Evolutionary conservation across 331 rosid species (phyloP).

Genomic region (Stylosanthes scabra): DNA sequence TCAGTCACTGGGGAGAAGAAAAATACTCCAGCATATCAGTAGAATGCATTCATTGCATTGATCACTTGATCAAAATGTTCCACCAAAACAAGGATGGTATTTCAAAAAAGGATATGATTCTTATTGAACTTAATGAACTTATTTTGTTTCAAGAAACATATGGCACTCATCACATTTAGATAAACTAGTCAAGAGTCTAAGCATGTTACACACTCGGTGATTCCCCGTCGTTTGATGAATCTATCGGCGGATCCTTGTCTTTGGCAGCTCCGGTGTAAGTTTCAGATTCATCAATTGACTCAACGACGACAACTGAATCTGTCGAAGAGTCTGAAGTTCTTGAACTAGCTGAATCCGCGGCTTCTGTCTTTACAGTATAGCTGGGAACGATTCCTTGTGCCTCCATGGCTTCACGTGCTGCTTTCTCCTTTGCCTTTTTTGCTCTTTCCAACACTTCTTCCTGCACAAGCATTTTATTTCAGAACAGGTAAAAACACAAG

Average conservation of each 20-base stretch:
- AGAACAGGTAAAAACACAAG: constrained; percentile 6
- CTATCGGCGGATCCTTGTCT: constrained; percentile 16
- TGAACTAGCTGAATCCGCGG: constrained; percentile 29
- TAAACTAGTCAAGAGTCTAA: neutral
- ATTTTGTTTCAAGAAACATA: constrained; percentile 21
- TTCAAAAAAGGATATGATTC: constrained; percentile 1
- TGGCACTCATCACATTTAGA: constrained; percentile 14
- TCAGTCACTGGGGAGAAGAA: neutral
- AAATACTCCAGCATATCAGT: neutral
- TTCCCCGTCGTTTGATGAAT: constrained; percentile 40
- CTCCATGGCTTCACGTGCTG: constrained; percentile 79
- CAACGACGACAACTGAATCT: constrained; percentile 30
- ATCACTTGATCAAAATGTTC: constrained; percentile 1
- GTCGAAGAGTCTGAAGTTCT: constrained; percentile 30
- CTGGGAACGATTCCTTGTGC: constrained; percentile 54
- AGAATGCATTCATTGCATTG: constrained; percentile 14
- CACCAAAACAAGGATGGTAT: constrained; percentile 5
- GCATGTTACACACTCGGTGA: constrained; percentile 19
- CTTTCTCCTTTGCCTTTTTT: constrained; percentile 80
- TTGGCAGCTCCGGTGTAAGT: constrained; percentile 10
- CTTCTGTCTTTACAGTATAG: constrained; percentile 29
- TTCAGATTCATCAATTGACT: constrained; percentile 37
- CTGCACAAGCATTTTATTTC: constrained; percentile 50
- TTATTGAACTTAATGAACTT: constrained; percentile 23
- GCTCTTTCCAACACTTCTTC: constrained; percentile 91